These are phyloP conservation scores for Coemansia sp. DNA, from an alignment of 192 early-diverging fungal genomes.

Conservation along the genomic window DNA sequence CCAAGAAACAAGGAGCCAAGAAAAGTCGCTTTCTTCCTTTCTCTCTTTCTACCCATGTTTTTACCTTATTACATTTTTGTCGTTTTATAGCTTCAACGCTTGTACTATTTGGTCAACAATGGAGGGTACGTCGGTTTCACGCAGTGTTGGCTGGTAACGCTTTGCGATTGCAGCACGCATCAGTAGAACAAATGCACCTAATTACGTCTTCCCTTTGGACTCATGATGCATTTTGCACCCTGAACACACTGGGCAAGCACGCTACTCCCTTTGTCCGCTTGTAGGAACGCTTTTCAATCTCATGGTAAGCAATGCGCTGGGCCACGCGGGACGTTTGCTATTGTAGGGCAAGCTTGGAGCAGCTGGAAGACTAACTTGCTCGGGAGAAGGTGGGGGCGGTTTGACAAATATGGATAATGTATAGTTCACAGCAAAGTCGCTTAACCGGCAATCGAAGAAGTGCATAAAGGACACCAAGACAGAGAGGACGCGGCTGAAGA, in stretches of 20 bases:
- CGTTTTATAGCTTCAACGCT: neutral
- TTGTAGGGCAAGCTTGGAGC: neutral
- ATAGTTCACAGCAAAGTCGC: slow-evolving; percentile 89
- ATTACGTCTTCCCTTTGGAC: slow-evolving; percentile 1
- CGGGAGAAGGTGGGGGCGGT: neutral
- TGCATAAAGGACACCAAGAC: slow-evolving; percentile 78
- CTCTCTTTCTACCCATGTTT: neutral
- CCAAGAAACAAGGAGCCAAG: neutral
- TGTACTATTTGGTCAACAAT: slow-evolving; percentile 7
- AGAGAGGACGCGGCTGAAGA: slow-evolving; percentile 87
- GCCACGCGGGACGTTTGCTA: neutral
- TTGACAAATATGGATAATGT: neutral
- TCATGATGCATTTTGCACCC: neutral
- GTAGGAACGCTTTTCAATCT: slow-evolving; percentile 36
- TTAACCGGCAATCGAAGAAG: slow-evolving; percentile 82
- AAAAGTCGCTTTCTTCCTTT: neutral
- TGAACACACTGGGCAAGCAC: neutral
- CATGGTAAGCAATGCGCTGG: slow-evolving; percentile 18
- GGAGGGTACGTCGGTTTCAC: slow-evolving; percentile 25
- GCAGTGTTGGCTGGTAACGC: neutral
- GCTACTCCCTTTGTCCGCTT: neutral
- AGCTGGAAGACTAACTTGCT: no score
- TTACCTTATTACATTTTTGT: neutral
- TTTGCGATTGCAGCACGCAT: neutral
- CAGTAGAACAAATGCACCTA: neutral